Evolutionary conservation across 345 rosid species (phyloP).

Genomic region (Hirschfeldia incana): DNA sequence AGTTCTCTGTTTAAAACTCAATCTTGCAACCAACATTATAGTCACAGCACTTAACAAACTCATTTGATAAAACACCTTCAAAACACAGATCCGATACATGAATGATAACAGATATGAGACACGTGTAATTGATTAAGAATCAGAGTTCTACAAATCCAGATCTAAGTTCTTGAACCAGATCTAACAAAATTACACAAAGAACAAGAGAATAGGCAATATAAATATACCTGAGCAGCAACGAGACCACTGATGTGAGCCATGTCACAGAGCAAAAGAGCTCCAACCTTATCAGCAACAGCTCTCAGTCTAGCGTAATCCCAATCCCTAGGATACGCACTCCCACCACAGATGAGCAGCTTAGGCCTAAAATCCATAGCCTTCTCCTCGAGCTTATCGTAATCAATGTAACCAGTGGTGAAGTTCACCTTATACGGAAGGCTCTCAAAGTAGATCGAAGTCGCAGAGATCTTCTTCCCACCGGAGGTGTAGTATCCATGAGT

Average conservation of each 20-base stretch:
- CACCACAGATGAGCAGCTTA: constrained; percentile 91
- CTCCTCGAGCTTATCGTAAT: constrained; percentile 95
- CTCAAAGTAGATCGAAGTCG: constrained; percentile 97
- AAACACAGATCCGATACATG: background rate
- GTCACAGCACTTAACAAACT: background rate
- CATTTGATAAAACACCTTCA: background rate
- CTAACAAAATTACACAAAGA: too few species aligned
- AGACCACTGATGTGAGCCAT: constrained; percentile 99
- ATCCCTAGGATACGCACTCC: constrained; percentile 98
- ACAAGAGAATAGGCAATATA: constrained; percentile 29
- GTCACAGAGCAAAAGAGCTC: constrained; percentile 98
- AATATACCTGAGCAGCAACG: constrained; percentile 95
- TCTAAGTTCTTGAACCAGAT: too few species aligned
- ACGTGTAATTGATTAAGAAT: background rate
- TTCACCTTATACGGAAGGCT: constrained; percentile 98
- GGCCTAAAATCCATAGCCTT: constrained; percentile 99
- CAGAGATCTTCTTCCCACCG: constrained; percentile 97
- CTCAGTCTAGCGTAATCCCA: constrained; percentile 90
- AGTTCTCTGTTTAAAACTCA: background rate
- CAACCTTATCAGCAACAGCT: constrained; percentile 83
- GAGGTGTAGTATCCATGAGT: constrained; percentile 98
- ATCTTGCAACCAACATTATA: constrained; percentile 11
- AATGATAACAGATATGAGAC: background rate
- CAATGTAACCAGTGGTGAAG: constrained; percentile 76
- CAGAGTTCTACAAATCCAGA: background rate